phyloP scores from a whole-genome alignment of 164 flowering plant genomes.

The Tetrastigma voinierianum region DNA sequence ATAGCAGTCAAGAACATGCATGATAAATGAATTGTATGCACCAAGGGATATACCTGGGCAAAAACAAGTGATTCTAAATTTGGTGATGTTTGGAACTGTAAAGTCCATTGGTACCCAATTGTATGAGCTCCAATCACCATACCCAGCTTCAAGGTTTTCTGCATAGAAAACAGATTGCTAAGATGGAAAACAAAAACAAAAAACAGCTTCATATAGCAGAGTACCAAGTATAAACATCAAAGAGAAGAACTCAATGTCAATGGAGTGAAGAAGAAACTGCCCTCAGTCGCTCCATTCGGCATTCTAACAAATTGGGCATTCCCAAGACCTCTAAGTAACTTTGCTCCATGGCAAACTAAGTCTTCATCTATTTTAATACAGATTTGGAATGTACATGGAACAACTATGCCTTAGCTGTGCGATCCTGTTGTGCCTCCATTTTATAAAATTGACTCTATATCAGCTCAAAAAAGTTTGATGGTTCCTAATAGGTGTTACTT shows the following conservation, averaged over 20 bases:
- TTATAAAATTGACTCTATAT: too few relatives aligned
- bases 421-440: too few relatives aligned
- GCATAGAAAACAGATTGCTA: neutral
- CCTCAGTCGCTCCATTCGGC: neutral
- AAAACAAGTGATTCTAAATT: conserved; percentile 6
- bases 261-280: neutral
- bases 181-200: neutral
- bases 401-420: too few relatives aligned
- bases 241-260: neutral
- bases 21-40: neutral
- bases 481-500: too few relatives aligned
- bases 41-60: neutral
- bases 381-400: conserved; percentile 3
- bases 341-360: neutral
- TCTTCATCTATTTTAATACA: neutral
- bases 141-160: neutral
- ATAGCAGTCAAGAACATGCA: neutral
- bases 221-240: neutral
- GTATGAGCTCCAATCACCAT: conserved; percentile 1
- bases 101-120: neutral
- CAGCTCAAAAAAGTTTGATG: too few relatives aligned
- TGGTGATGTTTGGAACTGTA: neutral
- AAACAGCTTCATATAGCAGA: neutral
- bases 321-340: conserved; percentile 3
- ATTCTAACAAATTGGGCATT: neutral